These are phyloP conservation scores for Cytospora leucostoma DNA, from an alignment of 2,329 filamentous ascomycete genomes.

Conservation along the genomic window DNA sequence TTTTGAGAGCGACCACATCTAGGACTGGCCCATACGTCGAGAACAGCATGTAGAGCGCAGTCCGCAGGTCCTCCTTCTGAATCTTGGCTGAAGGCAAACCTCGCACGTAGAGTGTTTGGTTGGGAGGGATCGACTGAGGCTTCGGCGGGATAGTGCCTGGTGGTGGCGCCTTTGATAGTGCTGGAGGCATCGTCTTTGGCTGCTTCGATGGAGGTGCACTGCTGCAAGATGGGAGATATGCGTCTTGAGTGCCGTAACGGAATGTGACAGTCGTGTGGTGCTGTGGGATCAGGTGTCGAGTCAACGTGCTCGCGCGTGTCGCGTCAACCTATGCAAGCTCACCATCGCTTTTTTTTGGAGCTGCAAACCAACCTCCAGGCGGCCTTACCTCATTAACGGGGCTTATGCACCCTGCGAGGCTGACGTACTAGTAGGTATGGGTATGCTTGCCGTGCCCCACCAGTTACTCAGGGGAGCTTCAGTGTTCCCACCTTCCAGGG, in stretches of 20 bases:
- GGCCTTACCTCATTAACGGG: constrained; percentile 24
- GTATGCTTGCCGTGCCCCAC: constrained; percentile 10
- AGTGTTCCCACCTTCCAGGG: background rate
- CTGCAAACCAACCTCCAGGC: constrained; percentile 1
- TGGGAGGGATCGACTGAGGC: constrained; percentile 29
- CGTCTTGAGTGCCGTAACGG: background rate
- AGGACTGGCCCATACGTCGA: constrained; percentile 91
- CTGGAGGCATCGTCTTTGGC: constrained; percentile 17
- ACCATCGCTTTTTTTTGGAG: constrained; percentile 23
- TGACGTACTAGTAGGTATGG: constrained; percentile 11
- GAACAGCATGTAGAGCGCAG: constrained; percentile 89
- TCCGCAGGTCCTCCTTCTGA: constrained; percentile 82
- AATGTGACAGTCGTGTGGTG: background rate
- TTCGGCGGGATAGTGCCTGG: constrained; percentile 26
- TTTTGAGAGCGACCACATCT: constrained; percentile 88
- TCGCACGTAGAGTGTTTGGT: constrained; percentile 75
- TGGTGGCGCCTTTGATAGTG: constrained; percentile 22
- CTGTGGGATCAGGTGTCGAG: constrained; percentile 16
- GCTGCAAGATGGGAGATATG: background rate
- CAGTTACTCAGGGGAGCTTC: constrained; percentile 18
- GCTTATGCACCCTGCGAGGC: constrained; percentile 23
- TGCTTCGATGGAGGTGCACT: background rate
- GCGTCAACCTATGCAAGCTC: constrained; percentile 9
- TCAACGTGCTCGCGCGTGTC: constrained; percentile 7
- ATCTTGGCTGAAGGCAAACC: constrained; percentile 87